Evolutionary conservation across 2,329 filamentous ascomycete genomes (phyloP), one percentile per base, ranked within the genome.

Genomic region (Beauveria sp.): DNA sequence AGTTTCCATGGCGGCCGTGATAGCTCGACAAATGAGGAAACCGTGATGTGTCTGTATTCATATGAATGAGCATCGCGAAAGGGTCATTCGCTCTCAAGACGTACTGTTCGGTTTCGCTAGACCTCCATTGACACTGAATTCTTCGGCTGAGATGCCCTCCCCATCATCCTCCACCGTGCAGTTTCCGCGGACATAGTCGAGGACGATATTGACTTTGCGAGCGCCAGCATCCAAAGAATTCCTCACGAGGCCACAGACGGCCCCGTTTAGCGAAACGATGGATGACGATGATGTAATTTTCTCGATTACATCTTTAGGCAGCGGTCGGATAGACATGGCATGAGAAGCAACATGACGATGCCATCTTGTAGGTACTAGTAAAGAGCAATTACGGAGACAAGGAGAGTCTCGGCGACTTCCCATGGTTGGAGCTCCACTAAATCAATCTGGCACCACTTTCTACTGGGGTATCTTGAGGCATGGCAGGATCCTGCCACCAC

Each of bases 141-240:
- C 93, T 1, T 72, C 69, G 1, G 89, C 84, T 1, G 78, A 71
- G 51, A 99, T 96, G 0, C 95, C 95, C 18, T 78, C 61, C 1
- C 95, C 95, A 74, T 98, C 83, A 71, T 99, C 95, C 69, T 96
- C 89, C 5, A 97, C 82, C 0, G 81, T 79, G 72, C 93, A 96
- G 66, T 83, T 85, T 5, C 92, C 93, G 26, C 87, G 86, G 58
- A 75, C 73, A 70, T 91, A 91, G 74, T 97, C 89, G 24, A 96
- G 78, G 1, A 80, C 82, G 60, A 96, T 78, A 58, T 83, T 83
- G 64, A 97, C 75, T 60, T 81, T 88, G 40, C 79, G 81, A 18
- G 93, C 87, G 51, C 78, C 77, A 4, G 92, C 91, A 77, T 99
- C 95, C 14, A 99, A 79, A 0, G 91, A 85, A 72, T 99, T 99